Conservation (phyloP, 2,329 filamentous ascomycete genomes). For the Clonostachys chloroleuca region DNA sequence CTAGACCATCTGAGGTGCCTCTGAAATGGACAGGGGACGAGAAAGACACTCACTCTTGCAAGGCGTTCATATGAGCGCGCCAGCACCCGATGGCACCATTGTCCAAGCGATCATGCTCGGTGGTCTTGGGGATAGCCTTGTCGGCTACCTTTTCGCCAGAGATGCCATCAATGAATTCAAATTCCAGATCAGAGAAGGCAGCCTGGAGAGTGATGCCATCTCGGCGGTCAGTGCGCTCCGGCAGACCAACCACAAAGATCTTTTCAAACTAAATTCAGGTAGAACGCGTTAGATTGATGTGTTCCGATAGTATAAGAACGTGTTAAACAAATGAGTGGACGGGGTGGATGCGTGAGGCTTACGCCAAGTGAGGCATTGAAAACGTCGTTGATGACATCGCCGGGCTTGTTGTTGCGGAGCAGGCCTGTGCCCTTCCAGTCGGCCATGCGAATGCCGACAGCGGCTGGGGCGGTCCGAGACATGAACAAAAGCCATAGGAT, state of each 20-base stretch:
- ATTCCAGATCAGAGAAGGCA: constrained; percentile 33
- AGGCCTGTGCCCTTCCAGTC: too few relatives aligned
- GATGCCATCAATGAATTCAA: constrained; percentile 42
- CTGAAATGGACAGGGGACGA: neutral
- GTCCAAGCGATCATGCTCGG: constrained; percentile 19
- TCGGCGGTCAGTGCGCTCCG: constrained; percentile 42
- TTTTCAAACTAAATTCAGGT: constrained; percentile 37
- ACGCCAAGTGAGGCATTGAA: neutral
- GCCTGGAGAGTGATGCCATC: constrained; percentile 44
- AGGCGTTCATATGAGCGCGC: constrained; percentile 31
- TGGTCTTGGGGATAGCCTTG: constrained; percentile 23
- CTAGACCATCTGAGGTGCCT: neutral
- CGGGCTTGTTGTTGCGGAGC: neutral
- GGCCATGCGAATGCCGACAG: too few relatives aligned
- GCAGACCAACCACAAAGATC: constrained; percentile 47
- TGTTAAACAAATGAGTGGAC: neutral
- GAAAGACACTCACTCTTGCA: constrained; percentile 18
- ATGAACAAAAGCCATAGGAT: too few relatives aligned
- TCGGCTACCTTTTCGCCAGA: constrained; percentile 27
- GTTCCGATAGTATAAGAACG: neutral
- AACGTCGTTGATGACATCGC: neutral
- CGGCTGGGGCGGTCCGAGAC: too few relatives aligned
- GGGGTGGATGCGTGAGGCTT: neutral
- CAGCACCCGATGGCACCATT: constrained; percentile 24
- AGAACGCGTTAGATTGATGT: neutral